Base-by-base conservation (phyloP, 202 grass and related monocot species). In the Schoenoplectus tabernaemontani region DNA sequence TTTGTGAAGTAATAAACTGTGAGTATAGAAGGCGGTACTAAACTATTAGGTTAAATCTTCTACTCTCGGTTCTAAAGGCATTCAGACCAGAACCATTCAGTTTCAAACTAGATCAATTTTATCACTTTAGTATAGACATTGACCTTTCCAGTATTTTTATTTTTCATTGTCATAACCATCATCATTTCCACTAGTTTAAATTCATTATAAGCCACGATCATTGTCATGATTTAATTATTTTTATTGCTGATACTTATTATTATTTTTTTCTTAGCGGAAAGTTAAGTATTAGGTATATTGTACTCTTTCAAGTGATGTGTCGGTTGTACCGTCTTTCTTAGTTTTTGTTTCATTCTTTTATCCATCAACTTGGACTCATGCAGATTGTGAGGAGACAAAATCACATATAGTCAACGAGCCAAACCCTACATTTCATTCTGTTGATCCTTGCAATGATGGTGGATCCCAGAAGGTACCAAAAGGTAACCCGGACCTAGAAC, bases 331-430 rank as follows among this genome's bases (percentile, higher is more conserved):
- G 19, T 11, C 15, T 75, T 75, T 26, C 26, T 36, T 56, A 34
- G 47, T 56, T 53, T 74, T 72, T 75, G 26, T 19, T 74, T 75
- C 15, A 56, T 54, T 75, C 8, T 53, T 36, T 75, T 28, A 75
- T 75, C 3, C 36, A 10, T 54, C 70, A 56, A 34, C 8, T 54
- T 56, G 70, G 16, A 75, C 47, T 75, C 36, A 9, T 51, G 77
- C 58, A 80, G 78, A 80, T 80, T 17, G 15, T 53, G 39, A 80
- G n/a, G 41, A 12, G 78, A 48, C 15, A 46, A 80, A 51, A 64
- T 26, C 59, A 9, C 15, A 24, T 6, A 0, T 20, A 20, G 4
- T 20, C 0, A 26, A 65, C 16, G 26, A 44, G 58, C 26, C 24
- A 80, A 37, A 7, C 24, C 44, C 16, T 59, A 17, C 0, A 1